Base-by-base conservation (phyloP, 2,329 filamentous ascomycete species). In the Hirsutella rhossiliensis region DNA sequence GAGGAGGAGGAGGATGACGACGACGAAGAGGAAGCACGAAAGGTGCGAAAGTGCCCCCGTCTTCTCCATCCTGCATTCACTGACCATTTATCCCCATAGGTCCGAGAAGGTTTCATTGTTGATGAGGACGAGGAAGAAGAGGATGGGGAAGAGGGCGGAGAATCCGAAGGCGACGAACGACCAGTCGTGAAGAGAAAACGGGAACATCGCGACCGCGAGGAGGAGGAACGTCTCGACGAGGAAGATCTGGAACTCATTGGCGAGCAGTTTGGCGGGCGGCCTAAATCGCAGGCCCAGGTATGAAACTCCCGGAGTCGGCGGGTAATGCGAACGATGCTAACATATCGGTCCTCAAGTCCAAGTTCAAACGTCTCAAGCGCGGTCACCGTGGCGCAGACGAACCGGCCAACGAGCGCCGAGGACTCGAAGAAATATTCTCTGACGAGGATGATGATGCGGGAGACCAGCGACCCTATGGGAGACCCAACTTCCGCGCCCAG, bases 161-260 rank as follows among this genome's bases (percentile, higher is more conserved):
- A 78, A 31, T 67, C 66, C 27, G 69, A 75, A 45, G 70, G 63
- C 40, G 70, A 75, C 40, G 70, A 69, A 47, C 71, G 67, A 47
- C 75, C 78, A 32, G 70, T 57, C 11, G 47, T 76, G 51, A 83
- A 84, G 62, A 79, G 80, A 63, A 94, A 92, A 69, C 82, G 87
- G 53, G 80, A 87, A 56, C 70, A 78, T 46, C 68, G 75, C 41
- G 84, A 94, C 59, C 82, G 85, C 45, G 85, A 87, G 57, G 81
- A 87, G 49, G 87, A 94, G 58, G 88, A 90, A 48, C 85, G 87
- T 47, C 77, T 98, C 9, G 92, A 97, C 54, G 90, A 96, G 53
- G 92, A 98, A 62, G 92, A 98, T 71, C 66, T 98, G 46, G 92
- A 97, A 59, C 73, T 98, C 45, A 96, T 98, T 54, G 89, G 88